Conservation (phyloP, 2,329 filamentous ascomycete species). For the Diaporthe batatas region DNA sequence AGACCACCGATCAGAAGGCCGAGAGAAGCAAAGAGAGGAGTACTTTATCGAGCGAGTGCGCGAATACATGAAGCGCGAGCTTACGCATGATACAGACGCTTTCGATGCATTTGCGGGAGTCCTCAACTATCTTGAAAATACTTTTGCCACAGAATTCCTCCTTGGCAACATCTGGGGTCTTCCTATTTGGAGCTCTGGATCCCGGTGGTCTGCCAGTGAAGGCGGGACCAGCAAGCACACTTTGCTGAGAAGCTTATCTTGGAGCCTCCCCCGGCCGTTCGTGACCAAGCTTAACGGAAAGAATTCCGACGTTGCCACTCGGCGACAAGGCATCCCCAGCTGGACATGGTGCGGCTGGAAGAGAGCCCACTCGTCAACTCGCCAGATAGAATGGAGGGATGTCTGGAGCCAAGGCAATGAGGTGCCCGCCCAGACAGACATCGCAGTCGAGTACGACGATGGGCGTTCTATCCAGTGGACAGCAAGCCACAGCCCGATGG, state of each 20-base stretch:
- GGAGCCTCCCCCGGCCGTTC: constrained; percentile 1
- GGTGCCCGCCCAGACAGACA: constrained; percentile 24
- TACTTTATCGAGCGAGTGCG: constrained; percentile 29
- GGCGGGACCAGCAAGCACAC: constrained; percentile 8
- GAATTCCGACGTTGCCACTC: not conserved
- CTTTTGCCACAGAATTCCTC: constrained; percentile 22
- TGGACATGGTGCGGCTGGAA: constrained; percentile 37
- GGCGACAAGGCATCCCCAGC: constrained; percentile 22
- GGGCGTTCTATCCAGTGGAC: not conserved
- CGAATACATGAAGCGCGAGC: constrained; percentile 33
- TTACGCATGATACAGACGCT: constrained; percentile 26
- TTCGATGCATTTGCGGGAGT: constrained; percentile 32
- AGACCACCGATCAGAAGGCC: not conserved
- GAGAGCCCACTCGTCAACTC: not conserved
- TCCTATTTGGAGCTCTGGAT: constrained; percentile 13
- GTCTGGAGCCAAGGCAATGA: constrained; percentile 21
- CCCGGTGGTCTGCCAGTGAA: constrained; percentile 3
- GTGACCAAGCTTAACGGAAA: not conserved
- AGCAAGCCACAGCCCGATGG: not conserved
- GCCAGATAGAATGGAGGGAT: constrained; percentile 32
- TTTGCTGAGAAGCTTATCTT: constrained; percentile 26
- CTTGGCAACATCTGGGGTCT: constrained; percentile 30
- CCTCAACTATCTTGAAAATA: constrained; percentile 25
- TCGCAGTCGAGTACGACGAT: not conserved
- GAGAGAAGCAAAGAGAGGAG: constrained; percentile 26